These are phyloP conservation scores for Thalassiosira exigua DNA, from an alignment of 352 stramenopile species.

Conservation along the genomic window DNA sequence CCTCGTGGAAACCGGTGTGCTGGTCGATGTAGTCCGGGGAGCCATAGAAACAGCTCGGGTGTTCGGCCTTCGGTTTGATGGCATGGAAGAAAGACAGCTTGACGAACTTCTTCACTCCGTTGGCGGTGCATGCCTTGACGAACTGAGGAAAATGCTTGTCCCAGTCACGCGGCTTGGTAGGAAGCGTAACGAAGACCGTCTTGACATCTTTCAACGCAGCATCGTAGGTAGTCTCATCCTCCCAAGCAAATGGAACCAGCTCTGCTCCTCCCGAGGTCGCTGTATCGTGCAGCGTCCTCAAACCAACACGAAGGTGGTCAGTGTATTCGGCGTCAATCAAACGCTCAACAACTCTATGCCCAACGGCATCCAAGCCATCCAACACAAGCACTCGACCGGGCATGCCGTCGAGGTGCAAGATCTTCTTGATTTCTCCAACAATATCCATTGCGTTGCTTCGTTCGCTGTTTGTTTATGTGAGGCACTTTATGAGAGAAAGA, in stretches of 20 bases:
- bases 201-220: conserved; percentile 48
- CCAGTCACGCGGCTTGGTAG: conserved; percentile 44
- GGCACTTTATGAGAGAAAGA: too few species aligned
- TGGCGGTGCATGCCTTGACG: conserved; percentile 49
- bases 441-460: too few species aligned
- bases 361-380: conserved; percentile 51
- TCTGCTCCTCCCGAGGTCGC: conserved; percentile 35
- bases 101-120: conserved; percentile 62
- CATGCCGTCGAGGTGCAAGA: neutral
- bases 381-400: conserved; percentile 18
- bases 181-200: conserved; percentile 64
- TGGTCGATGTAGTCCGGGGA: conserved; percentile 17
- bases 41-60: conserved; percentile 23
- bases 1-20: conserved; percentile 38
- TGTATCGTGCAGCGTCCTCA: conserved; percentile 30
- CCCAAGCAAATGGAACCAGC: conserved; percentile 30
- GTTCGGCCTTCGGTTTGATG: conserved; percentile 21
- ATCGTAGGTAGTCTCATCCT: conserved; percentile 43
- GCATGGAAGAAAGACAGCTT: conserved; percentile 70
- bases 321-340: conserved; percentile 54
- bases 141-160: conserved; percentile 56
- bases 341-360: conserved; percentile 54
- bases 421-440: too few species aligned
- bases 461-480: too few species aligned
- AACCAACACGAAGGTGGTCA: conserved; percentile 55